A percentile compares a stretch with the other conserved stretches of the same genome.
phyloP scores from a whole-genome alignment of 106 monocot species.

The Acorus gramineus region DNA sequence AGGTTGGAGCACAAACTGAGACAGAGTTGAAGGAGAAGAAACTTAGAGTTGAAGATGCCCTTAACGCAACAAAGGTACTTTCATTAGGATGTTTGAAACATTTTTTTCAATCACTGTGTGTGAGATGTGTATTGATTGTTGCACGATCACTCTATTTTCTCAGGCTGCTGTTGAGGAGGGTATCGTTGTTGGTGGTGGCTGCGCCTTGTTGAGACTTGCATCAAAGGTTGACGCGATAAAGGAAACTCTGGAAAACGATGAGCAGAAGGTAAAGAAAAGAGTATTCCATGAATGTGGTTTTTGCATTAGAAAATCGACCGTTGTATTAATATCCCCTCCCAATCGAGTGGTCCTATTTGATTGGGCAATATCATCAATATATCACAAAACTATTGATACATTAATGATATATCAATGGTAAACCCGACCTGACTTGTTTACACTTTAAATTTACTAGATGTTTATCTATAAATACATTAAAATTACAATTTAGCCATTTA shows the following conservation, averaged over 20 bases:
- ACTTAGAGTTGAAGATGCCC: slow-evolving; percentile 72
- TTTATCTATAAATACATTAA: too few relatives aligned
- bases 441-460: too few relatives aligned
- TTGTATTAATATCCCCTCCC: too few relatives aligned
- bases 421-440: too few relatives aligned
- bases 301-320: too few relatives aligned
- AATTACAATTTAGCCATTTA: too few relatives aligned
- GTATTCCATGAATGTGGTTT: too few relatives aligned
- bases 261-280: slow-evolving; percentile 44
- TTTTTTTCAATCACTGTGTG: background rate
- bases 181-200: slow-evolving; percentile 76
- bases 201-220: slow-evolving; percentile 59
- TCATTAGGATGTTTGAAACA: background rate
- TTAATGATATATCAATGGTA: too few relatives aligned
- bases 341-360: too few relatives aligned
- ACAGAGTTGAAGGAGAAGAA: slow-evolving; percentile 76
- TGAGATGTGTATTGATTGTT: background rate
- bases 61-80: slow-evolving; percentile 69
- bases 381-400: too few relatives aligned
- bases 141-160: background rate
- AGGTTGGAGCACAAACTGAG: slow-evolving; percentile 84
- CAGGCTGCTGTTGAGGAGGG: slow-evolving; percentile 84
- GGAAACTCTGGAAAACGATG: slow-evolving; percentile 59
- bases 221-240: slow-evolving; percentile 62
- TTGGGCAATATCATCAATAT: too few relatives aligned